These are phyloP conservation scores for Xylaria palmicola DNA, from an alignment of 495 filamentous ascomycete genomes.

Conservation along the genomic window DNA sequence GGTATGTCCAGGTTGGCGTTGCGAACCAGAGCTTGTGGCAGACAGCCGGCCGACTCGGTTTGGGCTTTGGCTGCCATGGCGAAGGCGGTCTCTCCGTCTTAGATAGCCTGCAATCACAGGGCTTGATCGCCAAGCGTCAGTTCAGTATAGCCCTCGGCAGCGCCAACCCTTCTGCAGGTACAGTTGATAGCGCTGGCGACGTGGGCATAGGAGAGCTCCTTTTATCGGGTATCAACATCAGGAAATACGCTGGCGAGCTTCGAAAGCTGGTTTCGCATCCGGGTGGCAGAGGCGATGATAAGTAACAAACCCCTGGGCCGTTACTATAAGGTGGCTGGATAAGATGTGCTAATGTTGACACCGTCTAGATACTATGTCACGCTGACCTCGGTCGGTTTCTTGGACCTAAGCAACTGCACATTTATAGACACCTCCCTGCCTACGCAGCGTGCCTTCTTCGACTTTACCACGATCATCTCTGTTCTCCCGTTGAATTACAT, in stretches of 20 bases:
- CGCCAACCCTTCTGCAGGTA: background rate
- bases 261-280: conserved; percentile 6
- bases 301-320: background rate
- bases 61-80: conserved; percentile 11
- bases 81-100: background rate
- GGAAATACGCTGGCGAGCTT: conserved; percentile 14
- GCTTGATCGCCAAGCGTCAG: conserved; percentile 7
- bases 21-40: conserved; percentile 9
- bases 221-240: conserved; percentile 12
- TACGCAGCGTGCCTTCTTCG: conserved; percentile 4
- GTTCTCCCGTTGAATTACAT: conserved; percentile 1
- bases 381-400: conserved; percentile 8
- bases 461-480: background rate
- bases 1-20: background rate
- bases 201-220: conserved; percentile 12
- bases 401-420: conserved; percentile 5
- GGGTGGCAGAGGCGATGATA: background rate
- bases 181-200: background rate
- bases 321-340: background rate
- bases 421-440: background rate
- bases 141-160: conserved; percentile 17
- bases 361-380: conserved; percentile 6
- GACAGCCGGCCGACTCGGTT: conserved; percentile 8
- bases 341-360: background rate
- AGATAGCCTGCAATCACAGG: background rate